Evolutionary conservation across 2,329 filamentous ascomycete genomes (phyloP).

Genomic region (Aspergillus sp.): DNA sequence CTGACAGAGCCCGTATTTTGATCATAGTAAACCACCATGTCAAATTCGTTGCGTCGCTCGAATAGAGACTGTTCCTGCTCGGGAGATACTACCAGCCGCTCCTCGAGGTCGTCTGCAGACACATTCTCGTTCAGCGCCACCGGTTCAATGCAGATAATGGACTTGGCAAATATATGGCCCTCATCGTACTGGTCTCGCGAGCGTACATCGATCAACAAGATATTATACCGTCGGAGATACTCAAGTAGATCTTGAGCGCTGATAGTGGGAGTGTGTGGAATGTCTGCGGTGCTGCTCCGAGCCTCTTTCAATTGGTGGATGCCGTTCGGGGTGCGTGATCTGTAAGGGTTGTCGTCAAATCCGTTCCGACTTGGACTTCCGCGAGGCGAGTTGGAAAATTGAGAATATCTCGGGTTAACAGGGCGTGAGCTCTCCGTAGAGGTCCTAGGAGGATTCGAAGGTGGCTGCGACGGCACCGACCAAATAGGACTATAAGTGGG

Average conservation of each 20-base stretch:
- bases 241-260: constrained; percentile 69
- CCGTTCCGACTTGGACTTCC: constrained; percentile 35
- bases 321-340: constrained; percentile 46
- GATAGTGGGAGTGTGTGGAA: constrained; percentile 60
- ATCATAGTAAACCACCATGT: constrained; percentile 90
- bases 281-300: constrained; percentile 47
- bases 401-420: constrained; percentile 38
- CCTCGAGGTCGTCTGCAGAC: constrained; percentile 62
- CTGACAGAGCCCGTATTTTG: constrained; percentile 59
- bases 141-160: constrained; percentile 87
- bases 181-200: constrained; percentile 76
- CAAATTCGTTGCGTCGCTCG: constrained; percentile 69
- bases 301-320: constrained; percentile 36
- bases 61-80: constrained; percentile 70
- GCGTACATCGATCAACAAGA: constrained; percentile 85
- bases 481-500: constrained; percentile 50
- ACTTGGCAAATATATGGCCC: constrained; percentile 82
- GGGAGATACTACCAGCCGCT: constrained; percentile 49
- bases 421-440: constrained; percentile 43
- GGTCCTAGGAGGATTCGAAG: constrained; percentile 38
- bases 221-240: constrained; percentile 63
- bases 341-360: constrained; percentile 44
- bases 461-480: constrained; percentile 39
- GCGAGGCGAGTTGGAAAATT: constrained; percentile 31
- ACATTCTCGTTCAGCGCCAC: constrained; percentile 68